Conservation (phyloP, 768 basidiomycete species). For the Russula dissimulans region DNA sequence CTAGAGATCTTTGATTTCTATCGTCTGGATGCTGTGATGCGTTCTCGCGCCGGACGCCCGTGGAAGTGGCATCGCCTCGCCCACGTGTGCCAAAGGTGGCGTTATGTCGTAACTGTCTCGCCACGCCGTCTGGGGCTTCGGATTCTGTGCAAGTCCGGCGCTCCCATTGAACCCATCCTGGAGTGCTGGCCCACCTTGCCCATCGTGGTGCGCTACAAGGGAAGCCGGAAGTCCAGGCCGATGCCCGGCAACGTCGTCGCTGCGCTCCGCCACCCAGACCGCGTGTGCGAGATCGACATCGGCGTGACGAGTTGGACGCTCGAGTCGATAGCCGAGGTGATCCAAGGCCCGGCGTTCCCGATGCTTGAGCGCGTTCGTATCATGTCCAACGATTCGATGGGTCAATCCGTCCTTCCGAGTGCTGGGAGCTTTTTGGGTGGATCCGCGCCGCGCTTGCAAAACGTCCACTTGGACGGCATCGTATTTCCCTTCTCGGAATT, state of each 20-base stretch:
- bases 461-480: not conserved
- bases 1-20: too few relatives aligned
- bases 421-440: not conserved
- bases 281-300: not conserved
- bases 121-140: not conserved
- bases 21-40: too few relatives aligned
- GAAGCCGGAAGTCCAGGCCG: not conserved
- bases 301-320: not conserved
- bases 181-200: not conserved
- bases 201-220: not conserved
- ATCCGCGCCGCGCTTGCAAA: not conserved
- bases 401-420: slow-evolving; percentile 26
- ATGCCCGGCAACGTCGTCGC: not conserved
- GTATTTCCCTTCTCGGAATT: not conserved
- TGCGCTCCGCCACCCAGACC: not conserved
- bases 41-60: too few relatives aligned
- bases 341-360: slow-evolving; percentile 21
- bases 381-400: slow-evolving; percentile 28
- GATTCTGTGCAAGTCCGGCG: not conserved
- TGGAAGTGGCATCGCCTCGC: too few relatives aligned
- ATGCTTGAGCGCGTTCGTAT: not conserved
- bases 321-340: slow-evolving; percentile 24
- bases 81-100: too few relatives aligned
- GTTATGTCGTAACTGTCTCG: not conserved
- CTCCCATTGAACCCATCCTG: not conserved